Percentiles rank a stretch among this genome's conserved stretches.
Conservation (phyloP, 2,329 filamentous ascomycete species). For the Fusarium coicis region DNA sequence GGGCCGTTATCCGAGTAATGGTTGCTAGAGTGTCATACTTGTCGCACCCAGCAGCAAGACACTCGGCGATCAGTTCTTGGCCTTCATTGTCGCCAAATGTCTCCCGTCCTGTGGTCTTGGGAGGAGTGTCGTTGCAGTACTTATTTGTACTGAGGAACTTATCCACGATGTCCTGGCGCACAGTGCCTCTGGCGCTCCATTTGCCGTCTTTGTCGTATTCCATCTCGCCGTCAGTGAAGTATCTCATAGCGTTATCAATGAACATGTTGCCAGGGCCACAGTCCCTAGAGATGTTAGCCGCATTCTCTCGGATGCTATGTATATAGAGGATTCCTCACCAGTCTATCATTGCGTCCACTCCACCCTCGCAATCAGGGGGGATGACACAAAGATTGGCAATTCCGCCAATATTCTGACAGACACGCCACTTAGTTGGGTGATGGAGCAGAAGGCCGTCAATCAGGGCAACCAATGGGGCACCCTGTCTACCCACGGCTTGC, state of each 20-base stretch:
- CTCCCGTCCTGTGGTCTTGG: conserved; percentile 68
- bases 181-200: conserved; percentile 60
- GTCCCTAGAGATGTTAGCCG: conserved; percentile 1
- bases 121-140: conserved; percentile 62
- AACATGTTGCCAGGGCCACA: conserved; percentile 61
- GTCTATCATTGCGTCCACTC: conserved; percentile 17
- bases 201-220: conserved; percentile 64
- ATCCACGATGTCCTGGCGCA: conserved; percentile 56
- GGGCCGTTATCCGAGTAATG: conserved; percentile 67
- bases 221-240: conserved; percentile 61
- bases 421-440: conserved; percentile 65
- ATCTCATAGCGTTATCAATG: conserved; percentile 65
- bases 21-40: conserved; percentile 66
- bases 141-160: conserved; percentile 45
- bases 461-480: conserved; percentile 66
- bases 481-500: conserved; percentile 65
- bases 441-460: conserved; percentile 67
- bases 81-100: conserved; percentile 68
- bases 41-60: conserved; percentile 44
- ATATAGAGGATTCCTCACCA: background rate
- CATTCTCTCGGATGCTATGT: background rate
- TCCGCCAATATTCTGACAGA: conserved; percentile 69
- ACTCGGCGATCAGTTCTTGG: conserved; percentile 60
- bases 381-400: conserved; percentile 71
- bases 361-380: conserved; percentile 55